These are phyloP conservation scores for Diaporthe sp. DNA, from an alignment of 2,329 filamentous ascomycete genomes.

Conservation along the genomic window DNA sequence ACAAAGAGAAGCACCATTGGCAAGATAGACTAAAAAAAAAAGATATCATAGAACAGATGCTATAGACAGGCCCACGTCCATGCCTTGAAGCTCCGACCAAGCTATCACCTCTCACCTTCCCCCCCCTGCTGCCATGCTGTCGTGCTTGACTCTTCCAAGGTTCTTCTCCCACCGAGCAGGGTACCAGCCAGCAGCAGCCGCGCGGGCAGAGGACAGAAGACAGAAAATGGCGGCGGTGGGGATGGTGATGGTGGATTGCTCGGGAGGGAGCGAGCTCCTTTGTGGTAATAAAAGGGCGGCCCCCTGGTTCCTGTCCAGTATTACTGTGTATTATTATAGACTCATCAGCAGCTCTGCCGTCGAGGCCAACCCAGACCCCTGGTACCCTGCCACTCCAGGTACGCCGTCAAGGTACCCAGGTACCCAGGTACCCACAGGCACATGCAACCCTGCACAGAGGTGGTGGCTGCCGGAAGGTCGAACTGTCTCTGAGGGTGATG, in stretches of 20 bases:
- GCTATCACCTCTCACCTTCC: background rate
- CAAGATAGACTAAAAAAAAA: background rate
- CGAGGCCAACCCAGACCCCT: background rate
- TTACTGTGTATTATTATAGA: background rate
- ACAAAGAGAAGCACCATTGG: slow-evolving; percentile 19
- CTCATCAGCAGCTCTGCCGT: background rate
- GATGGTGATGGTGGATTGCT: background rate
- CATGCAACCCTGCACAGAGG: background rate
- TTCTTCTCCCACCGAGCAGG: slow-evolving; percentile 3
- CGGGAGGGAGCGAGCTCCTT: slow-evolving; percentile 13
- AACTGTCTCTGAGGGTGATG: slow-evolving; percentile 30
- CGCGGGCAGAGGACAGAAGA: background rate
- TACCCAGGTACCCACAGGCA: slow-evolving; percentile 6
- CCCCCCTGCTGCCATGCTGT: slow-evolving; percentile 5
- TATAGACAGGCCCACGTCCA: slow-evolving; percentile 9
- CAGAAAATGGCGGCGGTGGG: background rate
- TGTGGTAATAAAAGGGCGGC: slow-evolving; percentile 23
- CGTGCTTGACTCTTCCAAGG: background rate
- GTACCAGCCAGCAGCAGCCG: background rate
- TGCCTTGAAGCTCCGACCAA: slow-evolving; percentile 9
- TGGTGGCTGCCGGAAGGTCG: slow-evolving; percentile 31
- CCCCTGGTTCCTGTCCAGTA: slow-evolving; percentile 9
- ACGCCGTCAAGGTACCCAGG: slow-evolving; percentile 5
- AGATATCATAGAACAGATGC: background rate
- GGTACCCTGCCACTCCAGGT: slow-evolving; percentile 10